These are phyloP conservation scores for Leishmania mexicana DNA, from an alignment of 208 protist genomes.

Conservation along the genomic window DNA sequence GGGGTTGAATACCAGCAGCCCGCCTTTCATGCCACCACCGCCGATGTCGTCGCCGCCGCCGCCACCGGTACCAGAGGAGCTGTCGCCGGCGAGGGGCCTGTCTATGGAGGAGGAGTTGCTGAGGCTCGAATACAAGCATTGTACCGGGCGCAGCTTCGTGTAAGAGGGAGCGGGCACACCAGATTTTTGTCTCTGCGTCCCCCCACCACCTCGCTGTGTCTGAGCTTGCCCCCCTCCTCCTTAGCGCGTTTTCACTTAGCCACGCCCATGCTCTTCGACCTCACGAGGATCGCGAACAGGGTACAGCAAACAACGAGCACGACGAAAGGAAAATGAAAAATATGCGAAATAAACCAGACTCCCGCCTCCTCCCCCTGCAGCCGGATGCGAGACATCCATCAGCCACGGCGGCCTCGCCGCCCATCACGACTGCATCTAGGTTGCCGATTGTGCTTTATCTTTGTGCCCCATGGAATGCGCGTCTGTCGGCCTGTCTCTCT, in stretches of 20 bases:
- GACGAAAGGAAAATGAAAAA: not conserved
- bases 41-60: not conserved
- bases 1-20: not conserved
- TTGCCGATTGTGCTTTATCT: not conserved
- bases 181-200: not conserved
- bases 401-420: not conserved
- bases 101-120: slow-evolving; percentile 79
- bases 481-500: not conserved
- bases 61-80: slow-evolving; percentile 1
- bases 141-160: not conserved
- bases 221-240: not conserved
- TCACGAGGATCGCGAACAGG: not conserved
- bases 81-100: not conserved
- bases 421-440: not conserved
- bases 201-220: not conserved
- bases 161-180: not conserved
- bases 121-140: slow-evolving; percentile 44
- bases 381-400: not conserved
- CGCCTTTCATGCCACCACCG: not conserved
- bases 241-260: not conserved
- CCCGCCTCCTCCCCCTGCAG: not conserved
- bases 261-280: not conserved
- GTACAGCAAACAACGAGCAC: not conserved
- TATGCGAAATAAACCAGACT: not conserved
- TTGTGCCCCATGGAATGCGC: not conserved